Evolutionary conservation across 2,329 filamentous ascomycete species (phyloP).

Genomic region (Aspergillus transmontanensis): DNA sequence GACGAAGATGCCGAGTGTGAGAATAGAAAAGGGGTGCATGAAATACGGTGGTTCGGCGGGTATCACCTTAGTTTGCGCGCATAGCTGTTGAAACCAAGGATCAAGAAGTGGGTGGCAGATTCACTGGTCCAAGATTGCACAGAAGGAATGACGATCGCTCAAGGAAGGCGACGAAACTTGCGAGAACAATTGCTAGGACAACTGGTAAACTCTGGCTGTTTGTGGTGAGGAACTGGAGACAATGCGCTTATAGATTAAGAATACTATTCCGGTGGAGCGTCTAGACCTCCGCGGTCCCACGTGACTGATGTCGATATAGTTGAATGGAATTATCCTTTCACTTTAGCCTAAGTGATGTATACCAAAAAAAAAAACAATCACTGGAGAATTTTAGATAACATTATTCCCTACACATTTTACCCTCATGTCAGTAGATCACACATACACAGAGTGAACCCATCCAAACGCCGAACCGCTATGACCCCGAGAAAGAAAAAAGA

Average conservation of each 20-base stretch:
- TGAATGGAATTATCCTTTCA: not conserved
- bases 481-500: not conserved
- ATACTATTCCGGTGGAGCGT: conserved; percentile 7
- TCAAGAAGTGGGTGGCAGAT: not conserved
- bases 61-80: conserved; percentile 30
- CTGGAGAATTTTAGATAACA: not conserved
- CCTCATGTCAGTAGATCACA: not conserved
- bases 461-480: conserved; percentile 12
- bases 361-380: not conserved
- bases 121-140: not conserved
- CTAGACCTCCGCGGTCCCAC: conserved; percentile 14
- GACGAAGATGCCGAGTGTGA: conserved; percentile 97
- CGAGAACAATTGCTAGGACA: not conserved
- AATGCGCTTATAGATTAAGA: not conserved
- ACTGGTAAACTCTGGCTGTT: not conserved
- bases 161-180: not conserved
- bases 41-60: conserved; percentile 39
- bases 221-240: not conserved
- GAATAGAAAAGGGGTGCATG: conserved; percentile 97
- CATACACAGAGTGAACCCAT: not conserved
- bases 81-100: conserved; percentile 27
- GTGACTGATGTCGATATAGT: conserved; percentile 11
- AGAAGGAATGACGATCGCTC: conserved; percentile 2
- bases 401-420: not conserved
- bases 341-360: not conserved